phyloP scores from a whole-genome alignment of 176 grass and related monocot species.

The Rhynchospora pubera region DNA sequence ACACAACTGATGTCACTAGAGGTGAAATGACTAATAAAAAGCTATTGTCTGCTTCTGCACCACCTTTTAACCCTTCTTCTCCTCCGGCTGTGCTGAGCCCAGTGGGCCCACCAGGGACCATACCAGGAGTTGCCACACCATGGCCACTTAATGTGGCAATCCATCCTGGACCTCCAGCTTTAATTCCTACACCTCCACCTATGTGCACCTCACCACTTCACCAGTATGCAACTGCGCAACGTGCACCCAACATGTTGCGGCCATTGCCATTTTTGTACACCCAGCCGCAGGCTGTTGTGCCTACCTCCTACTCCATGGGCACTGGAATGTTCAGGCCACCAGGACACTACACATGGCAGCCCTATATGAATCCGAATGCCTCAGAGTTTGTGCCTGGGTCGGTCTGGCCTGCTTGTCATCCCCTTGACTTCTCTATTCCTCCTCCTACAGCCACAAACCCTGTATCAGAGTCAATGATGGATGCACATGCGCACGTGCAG shows the following conservation, averaged over 20 bases:
- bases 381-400: constrained; percentile 68
- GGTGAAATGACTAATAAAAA: constrained; percentile 78
- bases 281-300: constrained; percentile 57
- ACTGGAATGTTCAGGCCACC: constrained; percentile 56
- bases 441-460: constrained; percentile 37
- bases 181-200: constrained; percentile 67
- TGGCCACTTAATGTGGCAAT: constrained; percentile 80
- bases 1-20: constrained; percentile 44
- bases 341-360: constrained; percentile 80
- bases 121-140: constrained; percentile 46
- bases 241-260: constrained; percentile 70
- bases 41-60: constrained; percentile 68
- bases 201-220: constrained; percentile 84
- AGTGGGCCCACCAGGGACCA: constrained; percentile 47
- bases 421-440: constrained; percentile 42
- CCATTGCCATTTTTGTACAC: constrained; percentile 80
- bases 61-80: constrained; percentile 82
- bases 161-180: constrained; percentile 55
- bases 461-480: constrained; percentile 51
- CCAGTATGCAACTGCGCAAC: constrained; percentile 60
- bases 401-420: constrained; percentile 53
- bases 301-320: constrained; percentile 70
- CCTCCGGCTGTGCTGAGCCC: constrained; percentile 58
- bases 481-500: constrained; percentile 47
- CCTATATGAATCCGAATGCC: constrained; percentile 49